Percentiles rank a stretch among this genome's conserved stretches.
Conservation (phyloP, 1,139 yeast genomes). For the Pichia sp. region DNA sequence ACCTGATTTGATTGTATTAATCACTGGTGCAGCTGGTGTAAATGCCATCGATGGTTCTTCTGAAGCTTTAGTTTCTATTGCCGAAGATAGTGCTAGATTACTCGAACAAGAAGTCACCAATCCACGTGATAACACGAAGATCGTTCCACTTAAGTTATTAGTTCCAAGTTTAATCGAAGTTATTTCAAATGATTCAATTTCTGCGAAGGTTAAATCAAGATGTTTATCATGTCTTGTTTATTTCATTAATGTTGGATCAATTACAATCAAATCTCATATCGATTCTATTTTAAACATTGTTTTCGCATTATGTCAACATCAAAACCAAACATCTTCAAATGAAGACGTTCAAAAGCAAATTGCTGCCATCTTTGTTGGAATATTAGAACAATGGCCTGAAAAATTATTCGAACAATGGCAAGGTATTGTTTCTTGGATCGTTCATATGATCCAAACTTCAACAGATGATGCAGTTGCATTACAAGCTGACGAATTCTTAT, state of each 20-base stretch:
- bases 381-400: constrained; percentile 79
- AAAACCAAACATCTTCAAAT: constrained; percentile 35
- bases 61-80: constrained; percentile 78
- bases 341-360: constrained; percentile 68
- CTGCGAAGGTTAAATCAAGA: constrained; percentile 56
- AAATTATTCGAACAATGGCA: constrained; percentile 75
- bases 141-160: constrained; percentile 59
- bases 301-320: constrained; percentile 58
- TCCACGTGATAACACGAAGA: constrained; percentile 34
- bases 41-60: constrained; percentile 70
- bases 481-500: constrained; percentile 90
- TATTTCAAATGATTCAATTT: constrained; percentile 35
- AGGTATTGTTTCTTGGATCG: constrained; percentile 81
- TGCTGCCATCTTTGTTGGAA: constrained; percentile 72
- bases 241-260: constrained; percentile 67
- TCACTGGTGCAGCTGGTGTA: constrained; percentile 39
- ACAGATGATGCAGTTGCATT: constrained; percentile 73
- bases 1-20: constrained; percentile 62
- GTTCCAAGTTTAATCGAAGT: constrained; percentile 63
- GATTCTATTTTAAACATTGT: constrained; percentile 65
- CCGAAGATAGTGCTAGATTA: constrained; percentile 71
- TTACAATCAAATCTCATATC: constrained; percentile 59
- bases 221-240: constrained; percentile 76
- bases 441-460: constrained; percentile 68
- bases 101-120: constrained; percentile 66